These are phyloP conservation scores for Mucor indicus DNA, from an alignment of 371 early-diverging fungal species.

Conservation along the genomic window DNA sequence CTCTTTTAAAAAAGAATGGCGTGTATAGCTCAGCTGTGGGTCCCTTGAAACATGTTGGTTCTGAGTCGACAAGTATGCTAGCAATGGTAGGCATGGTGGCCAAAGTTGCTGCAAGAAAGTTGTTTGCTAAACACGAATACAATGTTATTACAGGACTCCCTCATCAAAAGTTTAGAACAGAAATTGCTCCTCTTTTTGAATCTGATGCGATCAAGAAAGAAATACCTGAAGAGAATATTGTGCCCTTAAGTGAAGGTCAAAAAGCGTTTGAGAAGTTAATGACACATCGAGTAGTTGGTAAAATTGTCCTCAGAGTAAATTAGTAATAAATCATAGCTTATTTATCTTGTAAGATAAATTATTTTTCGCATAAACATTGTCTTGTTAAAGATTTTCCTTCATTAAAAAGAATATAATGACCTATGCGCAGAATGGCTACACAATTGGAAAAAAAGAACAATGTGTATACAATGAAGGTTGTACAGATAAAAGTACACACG, in stretches of 20 bases:
- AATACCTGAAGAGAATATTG: neutral
- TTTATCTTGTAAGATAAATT: too few relatives aligned
- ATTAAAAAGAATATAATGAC: too few relatives aligned
- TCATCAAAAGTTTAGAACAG: slow-evolving; percentile 1
- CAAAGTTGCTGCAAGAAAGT: neutral
- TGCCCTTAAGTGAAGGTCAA: slow-evolving; percentile 37
- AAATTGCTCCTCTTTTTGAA: slow-evolving; percentile 10
- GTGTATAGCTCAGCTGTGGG: slow-evolving; percentile 47
- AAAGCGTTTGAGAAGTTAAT: slow-evolving; percentile 39
- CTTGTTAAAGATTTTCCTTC: too few relatives aligned
- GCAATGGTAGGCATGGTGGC: neutral
- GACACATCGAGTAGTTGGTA: slow-evolving; percentile 48
- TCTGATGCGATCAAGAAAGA: neutral
- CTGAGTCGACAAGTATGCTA: neutral
- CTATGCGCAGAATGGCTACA: too few relatives aligned
- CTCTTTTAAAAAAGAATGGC: slow-evolving; percentile 30
- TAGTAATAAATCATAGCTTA: too few relatives aligned
- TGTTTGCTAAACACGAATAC: slow-evolving; percentile 7
- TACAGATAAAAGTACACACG: too few relatives aligned
- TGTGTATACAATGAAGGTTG: too few relatives aligned
- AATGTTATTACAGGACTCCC: neutral
- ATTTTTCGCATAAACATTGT: too few relatives aligned
- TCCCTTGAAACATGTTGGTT: slow-evolving; percentile 21
- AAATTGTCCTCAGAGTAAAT: slow-evolving; percentile 39
- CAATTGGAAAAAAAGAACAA: too few relatives aligned